Evolutionary conservation across 306 rosid genomes (phyloP), one percentile per base, ranked within the genome.

Genomic region (Vigna unguiculata): DNA sequence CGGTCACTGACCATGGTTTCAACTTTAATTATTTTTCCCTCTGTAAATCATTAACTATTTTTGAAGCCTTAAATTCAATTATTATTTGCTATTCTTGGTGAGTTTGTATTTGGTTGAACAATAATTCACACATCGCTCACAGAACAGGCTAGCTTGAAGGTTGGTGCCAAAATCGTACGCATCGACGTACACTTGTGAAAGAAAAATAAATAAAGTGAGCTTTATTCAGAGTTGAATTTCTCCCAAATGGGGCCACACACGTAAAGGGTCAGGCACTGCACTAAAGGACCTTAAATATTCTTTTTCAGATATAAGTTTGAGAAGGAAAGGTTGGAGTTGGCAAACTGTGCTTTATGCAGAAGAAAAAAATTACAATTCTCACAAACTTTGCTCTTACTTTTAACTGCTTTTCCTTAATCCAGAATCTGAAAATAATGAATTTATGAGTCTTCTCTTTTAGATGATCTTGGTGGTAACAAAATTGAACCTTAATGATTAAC

Each of bases 1-100:
- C 19, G 2, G 80, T 81, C 4, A 25, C 80, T 83, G 84, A 86
- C 82, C 84, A 91, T 87, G 78, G 81, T 85, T 61, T 77, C 83
- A 81, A 72, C 80, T 81, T 79, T 62, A 41, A 5, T 4, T 52
- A 4, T 28, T 28, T 28, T 28, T 28, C 32, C 4, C 25, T 17
- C 9, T 19, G 13, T 3, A 15, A 6, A 36, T n/a, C 15, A 49
- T 45, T 5, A 48, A 51, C n/a, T 43, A 28, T 43, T 55, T 55
- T 30, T 16, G 54, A 47, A 40, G 36, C 6, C 38, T 41, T 24
- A 25, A 66, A 41, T 9, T 7, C 67, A 73, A 20, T 45, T 25
- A 28, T 76, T 69, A 62, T 76, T 62, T 81, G 57, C 12, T 38
- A 58, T 60, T 80, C 19, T 47, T 22, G 17, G 20, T 14, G 28